Percentiles rank a stretch among this genome's conserved stretches.
These are phyloP conservation scores for Chalaropsis thielavioides DNA, from an alignment of 2,329 filamentous ascomycete species.

Conservation along the genomic window DNA sequence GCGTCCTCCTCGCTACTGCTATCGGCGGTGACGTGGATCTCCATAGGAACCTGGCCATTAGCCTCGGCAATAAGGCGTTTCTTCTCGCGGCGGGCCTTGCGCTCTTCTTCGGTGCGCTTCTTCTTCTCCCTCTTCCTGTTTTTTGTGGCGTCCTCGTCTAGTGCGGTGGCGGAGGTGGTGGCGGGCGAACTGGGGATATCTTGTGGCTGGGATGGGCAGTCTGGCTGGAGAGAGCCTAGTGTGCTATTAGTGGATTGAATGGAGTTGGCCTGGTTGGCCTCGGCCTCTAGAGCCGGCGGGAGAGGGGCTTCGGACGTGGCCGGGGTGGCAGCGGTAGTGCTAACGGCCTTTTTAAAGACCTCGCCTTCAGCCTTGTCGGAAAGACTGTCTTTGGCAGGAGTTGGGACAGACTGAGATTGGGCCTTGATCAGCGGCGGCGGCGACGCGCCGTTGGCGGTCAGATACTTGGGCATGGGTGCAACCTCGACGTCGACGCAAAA, in stretches of 20 bases:
- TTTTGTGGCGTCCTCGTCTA: slow-evolving; percentile 33
- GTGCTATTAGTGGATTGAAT: background rate
- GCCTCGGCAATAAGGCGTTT: slow-evolving; percentile 73
- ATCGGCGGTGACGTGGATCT: slow-evolving; percentile 50
- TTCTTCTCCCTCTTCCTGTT: slow-evolving; percentile 88
- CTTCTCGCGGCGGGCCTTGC: slow-evolving; percentile 83
- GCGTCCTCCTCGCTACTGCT: slow-evolving; percentile 19
- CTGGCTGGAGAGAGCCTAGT: background rate
- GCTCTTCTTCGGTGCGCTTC: slow-evolving; percentile 82
- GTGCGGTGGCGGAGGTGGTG: slow-evolving; percentile 20
- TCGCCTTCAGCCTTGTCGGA: slow-evolving; percentile 15
- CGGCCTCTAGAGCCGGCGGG: background rate
- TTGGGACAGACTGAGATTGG: background rate
- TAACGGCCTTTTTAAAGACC: slow-evolving; percentile 12
- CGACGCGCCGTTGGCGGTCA: slow-evolving; percentile 33
- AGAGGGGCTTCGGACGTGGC: background rate
- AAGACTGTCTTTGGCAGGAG: slow-evolving; percentile 5
- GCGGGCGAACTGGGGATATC: slow-evolving; percentile 29
- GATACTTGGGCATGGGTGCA: slow-evolving; percentile 67
- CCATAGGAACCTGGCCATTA: slow-evolving; percentile 74
- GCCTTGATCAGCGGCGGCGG: background rate
- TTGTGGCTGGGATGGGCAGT: background rate
- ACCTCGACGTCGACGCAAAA: slow-evolving; percentile 98
- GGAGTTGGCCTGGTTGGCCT: background rate
- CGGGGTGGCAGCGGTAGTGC: background rate